A percentile compares a stretch with the other conserved stretches of the same genome.
Evolutionary conservation across 148 eudicot species (phyloP).

Genomic region (Silene latifolia): DNA sequence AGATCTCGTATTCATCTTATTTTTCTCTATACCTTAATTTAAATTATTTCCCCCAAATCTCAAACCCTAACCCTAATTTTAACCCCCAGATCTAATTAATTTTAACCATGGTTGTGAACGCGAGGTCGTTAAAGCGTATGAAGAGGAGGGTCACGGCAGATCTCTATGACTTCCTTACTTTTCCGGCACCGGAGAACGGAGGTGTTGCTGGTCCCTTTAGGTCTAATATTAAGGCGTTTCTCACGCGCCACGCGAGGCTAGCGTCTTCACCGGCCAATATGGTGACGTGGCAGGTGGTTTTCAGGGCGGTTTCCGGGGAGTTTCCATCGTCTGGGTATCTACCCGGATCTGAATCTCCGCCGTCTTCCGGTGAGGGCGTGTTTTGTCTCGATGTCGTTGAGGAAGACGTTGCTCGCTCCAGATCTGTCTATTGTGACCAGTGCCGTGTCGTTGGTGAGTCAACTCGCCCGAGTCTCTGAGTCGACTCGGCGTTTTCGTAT

Average conservation of each 20-base stretch:
- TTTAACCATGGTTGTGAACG: conserved; percentile 67
- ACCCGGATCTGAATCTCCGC: conserved; percentile 2
- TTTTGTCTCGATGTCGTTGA: conserved; percentile 78
- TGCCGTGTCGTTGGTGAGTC: conserved; percentile 90
- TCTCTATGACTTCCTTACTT: conserved; percentile 54
- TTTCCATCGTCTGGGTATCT: conserved; percentile 19
- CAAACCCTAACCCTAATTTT: not conserved
- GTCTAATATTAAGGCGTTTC: conserved; percentile 46
- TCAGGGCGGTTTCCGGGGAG: conserved; percentile 47
- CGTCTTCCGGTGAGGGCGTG: conserved; percentile 30
- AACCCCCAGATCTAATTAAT: not conserved
- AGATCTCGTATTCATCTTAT: conserved; percentile 10
- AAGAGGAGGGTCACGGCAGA: conserved; percentile 88
- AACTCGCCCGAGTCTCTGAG: conserved; percentile 36
- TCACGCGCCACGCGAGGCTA: conserved; percentile 54
- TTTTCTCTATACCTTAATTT: no score
- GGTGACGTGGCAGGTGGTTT: conserved; percentile 75
- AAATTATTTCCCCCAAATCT: conserved; percentile 10
- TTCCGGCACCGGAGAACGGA: conserved; percentile 37
- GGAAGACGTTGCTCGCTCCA: conserved; percentile 78
- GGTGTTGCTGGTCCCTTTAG: conserved; percentile 49
- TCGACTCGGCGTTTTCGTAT: not conserved
- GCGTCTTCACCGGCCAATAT: conserved; percentile 58
- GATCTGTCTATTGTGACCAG: conserved; percentile 84
- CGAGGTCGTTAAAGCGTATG: conserved; percentile 64